phyloP scores from a whole-genome alignment of 345 rosid genomes.

The Eucalyptus polybractea region DNA sequence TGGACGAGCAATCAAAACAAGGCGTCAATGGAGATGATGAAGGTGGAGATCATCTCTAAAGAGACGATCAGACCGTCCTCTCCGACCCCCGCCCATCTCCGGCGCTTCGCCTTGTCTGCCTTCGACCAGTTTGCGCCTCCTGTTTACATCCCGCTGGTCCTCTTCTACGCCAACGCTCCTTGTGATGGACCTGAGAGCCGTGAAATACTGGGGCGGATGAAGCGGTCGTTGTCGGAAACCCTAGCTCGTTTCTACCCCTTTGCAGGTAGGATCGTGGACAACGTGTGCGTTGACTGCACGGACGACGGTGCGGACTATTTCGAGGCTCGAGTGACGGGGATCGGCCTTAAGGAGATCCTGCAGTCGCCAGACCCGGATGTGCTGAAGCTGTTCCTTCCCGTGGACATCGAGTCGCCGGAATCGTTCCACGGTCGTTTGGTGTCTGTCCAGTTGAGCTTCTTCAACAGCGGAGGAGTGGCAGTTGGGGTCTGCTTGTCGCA shows the following conservation, averaged over 20 bases:
- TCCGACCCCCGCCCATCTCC: slow-evolving; percentile 5
- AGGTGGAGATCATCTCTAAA: slow-evolving; percentile 5
- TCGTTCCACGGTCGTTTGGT: slow-evolving; percentile 8
- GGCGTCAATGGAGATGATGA: neutral
- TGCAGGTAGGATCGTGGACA: slow-evolving; percentile 6
- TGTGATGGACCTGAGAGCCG: neutral
- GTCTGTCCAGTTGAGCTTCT: slow-evolving; percentile 19
- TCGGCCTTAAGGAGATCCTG: neutral
- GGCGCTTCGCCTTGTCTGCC: neutral
- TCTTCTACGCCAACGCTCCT: neutral
- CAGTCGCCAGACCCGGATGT: neutral
- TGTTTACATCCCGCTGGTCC: neutral
- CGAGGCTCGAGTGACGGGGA: neutral
- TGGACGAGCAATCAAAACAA: neutral
- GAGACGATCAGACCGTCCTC: slow-evolving; percentile 3
- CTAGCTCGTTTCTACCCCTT: slow-evolving; percentile 3
- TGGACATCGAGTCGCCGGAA: neutral
- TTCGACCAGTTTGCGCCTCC: slow-evolving; percentile 9
- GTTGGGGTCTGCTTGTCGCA: slow-evolving; percentile 1
- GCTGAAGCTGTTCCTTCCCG: neutral
- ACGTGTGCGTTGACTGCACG: neutral
- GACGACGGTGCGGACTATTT: neutral
- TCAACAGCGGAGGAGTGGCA: slow-evolving; percentile 7
- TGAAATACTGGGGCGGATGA: neutral
- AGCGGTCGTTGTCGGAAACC: slow-evolving; percentile 4